phyloP scores from a whole-genome alignment of 169 alveolate species.

The Neospora caninum region DNA sequence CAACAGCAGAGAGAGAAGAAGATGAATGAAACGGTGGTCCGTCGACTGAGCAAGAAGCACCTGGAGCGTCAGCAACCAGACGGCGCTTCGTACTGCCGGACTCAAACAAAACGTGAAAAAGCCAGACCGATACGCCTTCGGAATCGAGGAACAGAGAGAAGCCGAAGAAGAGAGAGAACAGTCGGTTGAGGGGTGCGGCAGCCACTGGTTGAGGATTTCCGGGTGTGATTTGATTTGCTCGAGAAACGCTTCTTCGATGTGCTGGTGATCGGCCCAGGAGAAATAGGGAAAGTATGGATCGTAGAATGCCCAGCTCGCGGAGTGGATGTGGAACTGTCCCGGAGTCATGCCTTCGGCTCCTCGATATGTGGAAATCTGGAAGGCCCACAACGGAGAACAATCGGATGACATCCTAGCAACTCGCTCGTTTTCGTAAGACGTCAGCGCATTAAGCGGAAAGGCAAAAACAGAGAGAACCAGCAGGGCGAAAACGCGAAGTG shows the following conservation, averaged over 20 bases:
- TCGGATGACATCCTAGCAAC: too few species aligned
- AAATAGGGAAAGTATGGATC: slow-evolving; percentile 11
- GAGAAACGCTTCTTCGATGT: slow-evolving; percentile 4
- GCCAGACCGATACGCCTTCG: background rate
- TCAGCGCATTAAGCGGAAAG: too few species aligned
- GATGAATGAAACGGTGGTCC: background rate
- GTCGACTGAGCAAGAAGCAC: background rate
- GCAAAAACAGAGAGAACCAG: too few species aligned
- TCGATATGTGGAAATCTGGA: slow-evolving; percentile 9
- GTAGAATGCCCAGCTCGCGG: background rate
- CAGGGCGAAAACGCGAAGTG: too few species aligned
- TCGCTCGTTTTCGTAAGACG: too few species aligned
- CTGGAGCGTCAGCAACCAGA: slow-evolving; percentile 24
- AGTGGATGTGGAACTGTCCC: background rate
- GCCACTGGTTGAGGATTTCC: slow-evolving; percentile 13
- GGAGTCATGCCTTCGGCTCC: slow-evolving; percentile 23
- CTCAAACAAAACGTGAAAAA: background rate
- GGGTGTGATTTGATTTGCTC: background rate
- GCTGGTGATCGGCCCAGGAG: slow-evolving; percentile 33
- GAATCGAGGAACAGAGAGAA: background rate
- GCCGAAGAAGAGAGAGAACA: background rate
- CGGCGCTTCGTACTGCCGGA: slow-evolving; percentile 6
- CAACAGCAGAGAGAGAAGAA: slow-evolving; percentile 21
- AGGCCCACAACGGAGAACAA: background rate
- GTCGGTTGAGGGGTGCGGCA: background rate